Evolutionary conservation across 352 stramenopile species (phyloP), one percentile per base, ranked within the genome.

Genomic region (Globisporangium ultimum): DNA sequence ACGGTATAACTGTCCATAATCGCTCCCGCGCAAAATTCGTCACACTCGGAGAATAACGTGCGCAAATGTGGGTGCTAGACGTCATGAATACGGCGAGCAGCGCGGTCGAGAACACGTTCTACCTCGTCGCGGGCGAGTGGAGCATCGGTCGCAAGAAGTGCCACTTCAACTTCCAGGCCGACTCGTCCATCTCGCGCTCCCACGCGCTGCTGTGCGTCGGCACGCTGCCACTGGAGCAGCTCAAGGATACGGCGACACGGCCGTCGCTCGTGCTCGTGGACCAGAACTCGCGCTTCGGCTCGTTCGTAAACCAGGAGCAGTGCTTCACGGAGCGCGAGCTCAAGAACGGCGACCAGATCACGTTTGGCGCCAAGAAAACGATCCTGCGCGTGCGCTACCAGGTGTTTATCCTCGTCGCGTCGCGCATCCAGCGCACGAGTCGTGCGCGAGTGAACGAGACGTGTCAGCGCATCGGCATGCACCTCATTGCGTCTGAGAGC

Each of bases 251-350:
- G 47, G 53, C 62, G 13, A 74, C 84, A 14, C 76, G 81, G 8
- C 87, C 82, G 34, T 60, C 74, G 49, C 80, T 95, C 60, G 76
- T 83, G 56, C 72, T 95, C 41, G 74, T 84, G 61, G 87, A 95
- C 69, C 74, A 80, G 63, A 77, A 86, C 47, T 95, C 87, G 53
- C 87, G 87, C 61, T 95, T 95, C 61, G 87, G 87, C 42, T 92
- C 87, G 20, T 95, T 93, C 58, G 81, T 95, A 47, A 95, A 95
- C 62, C 71, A 88, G 38, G 70, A 91, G 47, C 79, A 91, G 48
- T 77, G 66, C 55, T 72, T 84, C 50, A 61, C 49, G 13, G 65
- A 82, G 56, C 68, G 71, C 8, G 67, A 64, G 43, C 69, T 89
- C 53, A 68, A 72, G 12, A 76, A 91, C 53, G 84, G 84, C 24